Conservation (phyloP, 1,139 yeast species). For the Komagataea norvegica region DNA sequence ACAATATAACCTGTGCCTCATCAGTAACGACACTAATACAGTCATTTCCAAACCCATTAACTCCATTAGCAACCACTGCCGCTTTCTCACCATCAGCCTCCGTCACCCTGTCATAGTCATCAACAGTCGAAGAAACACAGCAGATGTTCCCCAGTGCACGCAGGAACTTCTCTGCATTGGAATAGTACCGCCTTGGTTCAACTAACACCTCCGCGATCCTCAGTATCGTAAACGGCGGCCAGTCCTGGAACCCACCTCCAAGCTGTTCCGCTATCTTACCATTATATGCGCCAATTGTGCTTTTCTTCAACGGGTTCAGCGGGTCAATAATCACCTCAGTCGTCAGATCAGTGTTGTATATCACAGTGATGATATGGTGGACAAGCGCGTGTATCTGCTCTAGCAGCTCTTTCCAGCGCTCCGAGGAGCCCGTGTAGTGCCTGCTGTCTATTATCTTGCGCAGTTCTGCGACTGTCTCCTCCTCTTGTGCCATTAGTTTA, state of each 20-base stretch:
- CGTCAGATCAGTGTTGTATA: not conserved
- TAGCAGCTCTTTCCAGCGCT: slow-evolving; percentile 3
- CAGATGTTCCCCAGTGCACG: slow-evolving; percentile 34
- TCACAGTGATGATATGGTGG: not conserved
- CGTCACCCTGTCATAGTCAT: slow-evolving; percentile 24
- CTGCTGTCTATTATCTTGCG: not conserved
- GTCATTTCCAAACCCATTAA: not conserved
- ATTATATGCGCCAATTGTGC: slow-evolving; percentile 23
- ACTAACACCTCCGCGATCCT: slow-evolving; percentile 50
- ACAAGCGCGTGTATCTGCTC: slow-evolving; percentile 1
- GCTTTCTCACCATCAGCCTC: not conserved
- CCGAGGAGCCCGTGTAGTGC: not conserved
- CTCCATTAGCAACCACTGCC: not conserved
- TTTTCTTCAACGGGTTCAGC: slow-evolving; percentile 4
- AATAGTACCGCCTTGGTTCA: slow-evolving; percentile 37
- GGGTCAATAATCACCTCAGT: slow-evolving; percentile 10
- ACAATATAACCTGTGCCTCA: slow-evolving; percentile 29
- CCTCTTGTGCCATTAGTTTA: not conserved
- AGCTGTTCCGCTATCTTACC: slow-evolving; percentile 27
- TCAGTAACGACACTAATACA: slow-evolving; percentile 12
- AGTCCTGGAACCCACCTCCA: slow-evolving; percentile 27
- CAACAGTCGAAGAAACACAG: slow-evolving; percentile 30
- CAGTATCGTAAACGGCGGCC: slow-evolving; percentile 57
- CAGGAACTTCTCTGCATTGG: slow-evolving; percentile 33
- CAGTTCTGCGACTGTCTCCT: not conserved